Conservation (phyloP, 257 asterid genomes). For the Solanum virginianum region DNA sequence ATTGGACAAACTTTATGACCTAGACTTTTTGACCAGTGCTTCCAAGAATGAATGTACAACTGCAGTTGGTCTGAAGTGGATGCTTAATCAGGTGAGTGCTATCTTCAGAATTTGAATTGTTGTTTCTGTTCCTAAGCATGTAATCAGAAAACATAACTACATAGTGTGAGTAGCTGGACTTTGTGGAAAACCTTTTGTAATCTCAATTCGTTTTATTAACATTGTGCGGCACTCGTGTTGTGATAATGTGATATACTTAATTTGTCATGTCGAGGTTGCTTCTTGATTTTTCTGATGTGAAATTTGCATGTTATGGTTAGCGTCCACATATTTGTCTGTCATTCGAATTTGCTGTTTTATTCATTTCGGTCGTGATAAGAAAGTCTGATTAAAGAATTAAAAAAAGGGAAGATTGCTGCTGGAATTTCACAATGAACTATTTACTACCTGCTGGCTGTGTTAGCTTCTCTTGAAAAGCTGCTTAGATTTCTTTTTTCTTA, state of each 20-base stretch:
- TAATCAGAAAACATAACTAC: background rate
- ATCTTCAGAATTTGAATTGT: background rate
- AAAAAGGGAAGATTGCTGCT: background rate
- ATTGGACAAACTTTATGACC: conserved; percentile 68
- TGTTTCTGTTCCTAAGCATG: background rate
- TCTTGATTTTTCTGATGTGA: background rate
- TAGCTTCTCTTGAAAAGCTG: background rate
- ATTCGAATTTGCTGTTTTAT: background rate
- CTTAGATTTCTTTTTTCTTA: background rate
- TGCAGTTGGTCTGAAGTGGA: conserved; percentile 97
- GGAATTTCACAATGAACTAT: background rate
- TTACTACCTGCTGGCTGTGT: background rate
- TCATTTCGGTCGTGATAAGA: background rate
- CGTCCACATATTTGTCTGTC: background rate
- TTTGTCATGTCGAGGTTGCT: background rate
- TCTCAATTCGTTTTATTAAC: background rate
- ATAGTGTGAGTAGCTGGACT: background rate
- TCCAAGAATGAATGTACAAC: conserved; percentile 96
- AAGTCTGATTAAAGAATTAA: background rate
- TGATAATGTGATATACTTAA: background rate
- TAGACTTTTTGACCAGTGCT: conserved; percentile 84
- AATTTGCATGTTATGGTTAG: background rate
- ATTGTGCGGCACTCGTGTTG: background rate
- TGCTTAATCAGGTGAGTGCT: conserved; percentile 75
- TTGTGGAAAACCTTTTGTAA: background rate